Evolutionary conservation across 2,329 filamentous ascomycete species (phyloP), one percentile per base, ranked within the genome.

Genomic region (Domatiomyces globalis): DNA sequence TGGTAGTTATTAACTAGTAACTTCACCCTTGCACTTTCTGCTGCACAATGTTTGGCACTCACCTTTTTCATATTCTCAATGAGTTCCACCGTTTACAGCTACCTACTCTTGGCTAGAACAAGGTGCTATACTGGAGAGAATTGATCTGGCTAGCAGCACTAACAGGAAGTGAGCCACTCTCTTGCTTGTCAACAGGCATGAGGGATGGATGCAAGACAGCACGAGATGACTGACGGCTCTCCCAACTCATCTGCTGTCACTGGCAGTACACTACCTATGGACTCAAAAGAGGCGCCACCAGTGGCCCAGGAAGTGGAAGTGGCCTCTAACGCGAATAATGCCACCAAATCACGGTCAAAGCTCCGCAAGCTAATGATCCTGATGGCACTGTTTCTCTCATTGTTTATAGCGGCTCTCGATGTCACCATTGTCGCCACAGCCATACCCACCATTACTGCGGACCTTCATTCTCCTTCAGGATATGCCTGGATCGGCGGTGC

Each of bases 401-500:
- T 66, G 1, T 62, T 64, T 7, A 53, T 64, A 1, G 49, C 61
- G 2, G 61, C 63, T 9, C 53, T 66, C 27, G 63, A 66, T 45
- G 55, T 56, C 43, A 66, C 63, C 48, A 65, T 66, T 27, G 61
- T 66, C 48, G 58, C 63, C 0, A 65, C 62, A 7, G 63, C 64
- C n/a, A 55, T 65, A 2, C 63, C 63, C 7, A 65, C 59, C 49
- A 64, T 67, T 18, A 54, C 56, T 5, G 53, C 56, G 39, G 55
- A 60, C 67, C 77, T 89, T 54, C 62, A 79, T 45, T 84, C 83
- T 5, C 78, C 78, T 2, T 71, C 77, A 15, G 84, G 84, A 20
- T 89, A 87, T 66, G 80, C 81, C 12, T 89, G 85, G 86, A 84
- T 90, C 54, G 85, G 84, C 1, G 80, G 77, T 25, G 79, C 84